phyloP scores from a whole-genome alignment of 768 basidiomycete species.

The Phanerochaete carnosa region DNA sequence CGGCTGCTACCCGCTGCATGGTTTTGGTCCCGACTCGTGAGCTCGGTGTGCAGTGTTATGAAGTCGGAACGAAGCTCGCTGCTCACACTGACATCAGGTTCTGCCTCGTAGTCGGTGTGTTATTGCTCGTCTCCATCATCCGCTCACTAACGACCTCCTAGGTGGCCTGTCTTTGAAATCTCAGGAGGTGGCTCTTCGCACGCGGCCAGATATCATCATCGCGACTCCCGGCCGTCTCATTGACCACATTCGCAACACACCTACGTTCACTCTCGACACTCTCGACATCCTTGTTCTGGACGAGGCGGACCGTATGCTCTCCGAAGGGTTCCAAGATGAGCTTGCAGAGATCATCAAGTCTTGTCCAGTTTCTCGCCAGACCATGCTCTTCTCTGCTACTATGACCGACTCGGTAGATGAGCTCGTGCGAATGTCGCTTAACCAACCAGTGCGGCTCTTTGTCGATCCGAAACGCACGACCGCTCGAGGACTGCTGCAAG shows the following conservation, averaged over 20 bases:
- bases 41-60: constrained; percentile 92
- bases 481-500: constrained; percentile 84
- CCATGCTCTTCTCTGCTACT: constrained; percentile 98
- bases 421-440: constrained; percentile 87
- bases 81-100: constrained; percentile 87
- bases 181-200: constrained; percentile 82
- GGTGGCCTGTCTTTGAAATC: constrained; percentile 92
- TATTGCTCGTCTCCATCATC: background rate
- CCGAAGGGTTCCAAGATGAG: constrained; percentile 94
- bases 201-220: constrained; percentile 90
- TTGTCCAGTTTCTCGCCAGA: constrained; percentile 86
- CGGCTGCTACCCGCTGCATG: constrained; percentile 85
- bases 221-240: constrained; percentile 93
- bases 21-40: constrained; percentile 94
- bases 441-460: constrained; percentile 91
- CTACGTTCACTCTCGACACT: constrained; percentile 86
- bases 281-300: constrained; percentile 94
- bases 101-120: constrained; percentile 84
- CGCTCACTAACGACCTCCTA: constrained; percentile 27
- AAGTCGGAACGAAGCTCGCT: constrained; percentile 84
- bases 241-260: constrained; percentile 95
- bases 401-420: constrained; percentile 98
- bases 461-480: constrained; percentile 92
- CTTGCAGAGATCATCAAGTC: constrained; percentile 89
- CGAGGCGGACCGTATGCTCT: constrained; percentile 97